Evolutionary conservation across 2,329 filamentous ascomycete species (phyloP).

Genomic region (Ophiostoma ulmi): DNA sequence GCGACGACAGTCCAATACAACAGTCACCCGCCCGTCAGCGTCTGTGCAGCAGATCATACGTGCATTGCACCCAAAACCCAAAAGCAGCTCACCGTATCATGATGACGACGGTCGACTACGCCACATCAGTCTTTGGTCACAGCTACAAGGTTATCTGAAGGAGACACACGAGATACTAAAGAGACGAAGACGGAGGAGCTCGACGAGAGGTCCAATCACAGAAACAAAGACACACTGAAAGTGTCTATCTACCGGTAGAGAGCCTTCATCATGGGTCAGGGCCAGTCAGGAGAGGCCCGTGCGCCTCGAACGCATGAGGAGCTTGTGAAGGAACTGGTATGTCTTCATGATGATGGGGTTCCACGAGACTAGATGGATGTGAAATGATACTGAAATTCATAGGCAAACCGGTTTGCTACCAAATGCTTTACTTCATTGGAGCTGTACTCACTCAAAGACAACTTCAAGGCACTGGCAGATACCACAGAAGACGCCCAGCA

Average conservation of each 20-base stretch:
- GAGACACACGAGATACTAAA: not conserved
- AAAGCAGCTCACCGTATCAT: slow-evolving; percentile 7
- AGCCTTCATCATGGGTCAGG: slow-evolving; percentile 45
- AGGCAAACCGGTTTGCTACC: slow-evolving; percentile 61
- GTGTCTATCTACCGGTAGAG: not conserved
- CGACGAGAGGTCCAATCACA: not conserved
- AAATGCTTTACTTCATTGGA: slow-evolving; percentile 68
- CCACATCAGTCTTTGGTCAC: not conserved
- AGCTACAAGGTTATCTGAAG: not conserved
- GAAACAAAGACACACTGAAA: not conserved
- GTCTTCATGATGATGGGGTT: slow-evolving; percentile 22
- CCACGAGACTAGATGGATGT: too few relatives aligned
- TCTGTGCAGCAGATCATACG: slow-evolving; percentile 2
- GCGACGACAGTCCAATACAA: not conserved
- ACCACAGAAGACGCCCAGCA: slow-evolving; percentile 12
- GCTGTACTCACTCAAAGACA: slow-evolving; percentile 67
- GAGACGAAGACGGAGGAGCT: not conserved
- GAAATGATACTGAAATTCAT: not conserved
- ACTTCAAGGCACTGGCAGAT: slow-evolving; percentile 66
- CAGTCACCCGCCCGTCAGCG: not conserved
- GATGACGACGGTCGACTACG: slow-evolving; percentile 5
- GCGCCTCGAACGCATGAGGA: slow-evolving; percentile 47
- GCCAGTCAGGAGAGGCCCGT: slow-evolving; percentile 44
- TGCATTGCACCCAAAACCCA: not conserved
- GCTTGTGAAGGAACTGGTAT: slow-evolving; percentile 48